phyloP scores from a whole-genome alignment of 2,329 filamentous ascomycete species.

The Alternaria viburni region DNA sequence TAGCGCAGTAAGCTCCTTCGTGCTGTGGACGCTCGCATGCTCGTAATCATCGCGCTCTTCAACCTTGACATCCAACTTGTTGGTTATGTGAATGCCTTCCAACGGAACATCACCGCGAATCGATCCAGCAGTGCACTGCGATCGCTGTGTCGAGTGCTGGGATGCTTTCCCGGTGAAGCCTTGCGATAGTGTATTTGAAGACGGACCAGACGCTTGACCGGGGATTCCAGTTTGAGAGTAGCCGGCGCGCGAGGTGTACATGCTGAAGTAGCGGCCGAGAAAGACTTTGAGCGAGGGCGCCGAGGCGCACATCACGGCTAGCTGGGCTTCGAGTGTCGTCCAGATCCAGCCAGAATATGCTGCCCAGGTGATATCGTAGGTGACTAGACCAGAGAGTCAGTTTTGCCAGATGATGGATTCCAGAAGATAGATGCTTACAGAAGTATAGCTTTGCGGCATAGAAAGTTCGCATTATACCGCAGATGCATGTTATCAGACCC shows the following conservation, averaged over 20 bases:
- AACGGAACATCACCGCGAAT: conserved; percentile 21
- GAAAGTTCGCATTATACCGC: conserved; percentile 47
- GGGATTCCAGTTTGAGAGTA: conserved; percentile 11
- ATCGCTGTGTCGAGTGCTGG: not conserved
- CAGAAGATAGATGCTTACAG: conserved; percentile 12
- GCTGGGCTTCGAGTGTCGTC: conserved; percentile 50
- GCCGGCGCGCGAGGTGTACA: conserved; percentile 14
- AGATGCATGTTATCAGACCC: conserved; percentile 50
- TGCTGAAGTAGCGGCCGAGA: conserved; percentile 50
- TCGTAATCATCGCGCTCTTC: conserved; percentile 28
- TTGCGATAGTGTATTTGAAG: not conserved
- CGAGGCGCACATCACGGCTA: conserved; percentile 52
- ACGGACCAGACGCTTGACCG: not conserved
- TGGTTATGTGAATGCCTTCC: conserved; percentile 29
- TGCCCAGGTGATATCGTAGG: conserved; percentile 51
- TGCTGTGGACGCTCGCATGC: conserved; percentile 27
- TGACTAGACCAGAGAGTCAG: conserved; percentile 18
- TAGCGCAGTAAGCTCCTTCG: conserved; percentile 24
- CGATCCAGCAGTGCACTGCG: not conserved
- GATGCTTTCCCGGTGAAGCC: not conserved
- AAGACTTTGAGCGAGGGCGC: conserved; percentile 54
- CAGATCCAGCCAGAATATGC: conserved; percentile 50
- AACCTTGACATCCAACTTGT: conserved; percentile 24
- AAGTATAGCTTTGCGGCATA: conserved; percentile 44
- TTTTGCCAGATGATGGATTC: not conserved